Percentiles rank a stretch among this genome's conserved stretches.
These are phyloP conservation scores for Acidiella bohemica DNA, from an alignment of 495 filamentous ascomycete genomes.

Conservation along the genomic window DNA sequence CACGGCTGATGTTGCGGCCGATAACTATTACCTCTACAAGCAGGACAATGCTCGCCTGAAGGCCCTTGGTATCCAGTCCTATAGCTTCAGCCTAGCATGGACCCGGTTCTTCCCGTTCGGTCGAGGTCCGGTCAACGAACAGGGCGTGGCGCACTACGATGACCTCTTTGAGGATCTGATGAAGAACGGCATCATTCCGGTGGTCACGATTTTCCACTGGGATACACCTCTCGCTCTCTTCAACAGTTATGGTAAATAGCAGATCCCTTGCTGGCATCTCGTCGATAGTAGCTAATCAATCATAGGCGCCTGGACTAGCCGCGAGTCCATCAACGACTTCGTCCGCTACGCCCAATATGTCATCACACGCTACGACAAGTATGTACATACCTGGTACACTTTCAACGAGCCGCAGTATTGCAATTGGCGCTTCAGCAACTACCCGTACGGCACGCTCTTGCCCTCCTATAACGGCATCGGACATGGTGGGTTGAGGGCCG, in stretches of 20 bases:
- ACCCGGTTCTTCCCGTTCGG: constrained; percentile 26
- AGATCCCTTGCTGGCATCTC: no score
- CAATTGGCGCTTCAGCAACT: constrained; percentile 10
- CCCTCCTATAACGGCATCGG: constrained; percentile 11
- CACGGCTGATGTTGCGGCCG: constrained; percentile 23
- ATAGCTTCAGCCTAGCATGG: constrained; percentile 25
- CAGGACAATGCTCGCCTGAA: constrained; percentile 25
- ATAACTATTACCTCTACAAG: constrained; percentile 26
- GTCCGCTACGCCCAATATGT: constrained; percentile 18
- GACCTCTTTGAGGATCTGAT: constrained; percentile 20
- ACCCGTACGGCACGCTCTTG: constrained; percentile 7
- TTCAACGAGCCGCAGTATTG: constrained; percentile 29
- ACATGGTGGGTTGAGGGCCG: background rate
- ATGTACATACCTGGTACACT: constrained; percentile 26
- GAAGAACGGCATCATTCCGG: constrained; percentile 16
- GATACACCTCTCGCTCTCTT: constrained; percentile 22
- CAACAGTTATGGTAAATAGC: no score
- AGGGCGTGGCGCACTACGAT: constrained; percentile 21
- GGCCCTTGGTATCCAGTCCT: constrained; percentile 22
- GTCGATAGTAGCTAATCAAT: no score
- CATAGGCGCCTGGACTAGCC: constrained; percentile 17
- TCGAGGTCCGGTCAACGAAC: constrained; percentile 19
- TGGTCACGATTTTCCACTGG: constrained; percentile 24
- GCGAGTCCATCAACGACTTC: constrained; percentile 20
- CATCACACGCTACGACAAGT: constrained; percentile 19